Conservation (phyloP, 2,329 filamentous ascomycete genomes). For the Aspergillus floridensis region DNA sequence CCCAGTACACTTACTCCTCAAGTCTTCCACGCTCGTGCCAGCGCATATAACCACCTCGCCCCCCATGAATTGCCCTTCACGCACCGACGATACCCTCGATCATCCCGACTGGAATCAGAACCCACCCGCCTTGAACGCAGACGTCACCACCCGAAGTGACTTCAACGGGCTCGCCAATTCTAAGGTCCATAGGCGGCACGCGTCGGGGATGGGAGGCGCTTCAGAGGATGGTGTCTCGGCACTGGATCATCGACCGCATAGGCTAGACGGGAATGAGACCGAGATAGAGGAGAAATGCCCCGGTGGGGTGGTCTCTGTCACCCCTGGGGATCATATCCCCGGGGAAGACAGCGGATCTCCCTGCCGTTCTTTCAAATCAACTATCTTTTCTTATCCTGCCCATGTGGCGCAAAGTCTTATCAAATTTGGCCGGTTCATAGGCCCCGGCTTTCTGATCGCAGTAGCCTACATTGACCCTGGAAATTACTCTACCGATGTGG, state of each 20-base stretch:
- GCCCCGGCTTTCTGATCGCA: conserved; percentile 49
- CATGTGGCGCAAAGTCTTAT: conserved; percentile 29
- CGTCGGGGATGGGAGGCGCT: conserved; percentile 22
- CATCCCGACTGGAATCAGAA: conserved; percentile 61
- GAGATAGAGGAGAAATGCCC: conserved; percentile 22
- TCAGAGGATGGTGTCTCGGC: conserved; percentile 24
- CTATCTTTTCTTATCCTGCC: conserved; percentile 15
- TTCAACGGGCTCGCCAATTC: conserved; percentile 61
- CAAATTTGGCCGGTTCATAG: conserved; percentile 47
- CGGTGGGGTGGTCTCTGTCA: conserved; percentile 30
- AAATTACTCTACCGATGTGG: conserved; percentile 51
- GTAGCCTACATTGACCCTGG: conserved; percentile 52
- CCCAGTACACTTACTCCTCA: neutral
- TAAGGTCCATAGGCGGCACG: conserved; percentile 48
- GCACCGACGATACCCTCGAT: conserved; percentile 55
- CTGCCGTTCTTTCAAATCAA: conserved; percentile 29
- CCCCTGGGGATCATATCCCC: conserved; percentile 29
- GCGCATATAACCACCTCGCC: neutral
- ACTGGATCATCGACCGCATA: conserved; percentile 22
- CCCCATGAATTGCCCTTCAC: conserved; percentile 64
- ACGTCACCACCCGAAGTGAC: conserved; percentile 61
- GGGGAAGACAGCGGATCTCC: conserved; percentile 30
- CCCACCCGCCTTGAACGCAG: conserved; percentile 56
- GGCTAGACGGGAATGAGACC: conserved; percentile 22
- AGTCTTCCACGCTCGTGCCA: neutral